Evolutionary conservation across 805 yeast species (phyloP).

Genomic region (Saccharomycopsis fibuligera): DNA sequence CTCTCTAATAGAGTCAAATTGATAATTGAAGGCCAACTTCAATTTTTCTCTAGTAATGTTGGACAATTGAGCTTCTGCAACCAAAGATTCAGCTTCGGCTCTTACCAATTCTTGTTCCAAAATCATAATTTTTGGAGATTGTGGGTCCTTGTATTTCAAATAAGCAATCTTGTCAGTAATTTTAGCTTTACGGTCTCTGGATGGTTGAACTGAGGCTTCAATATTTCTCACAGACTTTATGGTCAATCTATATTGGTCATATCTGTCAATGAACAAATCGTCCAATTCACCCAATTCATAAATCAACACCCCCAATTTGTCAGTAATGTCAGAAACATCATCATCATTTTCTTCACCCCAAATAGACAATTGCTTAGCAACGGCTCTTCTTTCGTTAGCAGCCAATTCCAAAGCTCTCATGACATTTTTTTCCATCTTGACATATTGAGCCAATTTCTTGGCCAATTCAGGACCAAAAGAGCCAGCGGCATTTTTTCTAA

Average conservation of each 20-base stretch:
- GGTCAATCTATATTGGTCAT: conserved; percentile 81
- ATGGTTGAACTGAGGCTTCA: conserved; percentile 83
- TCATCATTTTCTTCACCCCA: conserved; percentile 90
- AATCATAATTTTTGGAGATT: conserved; percentile 69
- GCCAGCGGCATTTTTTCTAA: conserved; percentile 71
- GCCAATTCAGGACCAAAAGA: conserved; percentile 76
- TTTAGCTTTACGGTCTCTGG: conserved; percentile 79
- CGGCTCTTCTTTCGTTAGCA: conserved; percentile 72
- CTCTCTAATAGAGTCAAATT: conserved; percentile 80
- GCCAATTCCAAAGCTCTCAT: conserved; percentile 73
- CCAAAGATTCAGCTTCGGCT: conserved; percentile 87
- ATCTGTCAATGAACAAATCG: conserved; percentile 79
- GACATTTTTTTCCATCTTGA: conserved; percentile 77
- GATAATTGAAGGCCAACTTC: conserved; percentile 77
- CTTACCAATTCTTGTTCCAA: conserved; percentile 86
- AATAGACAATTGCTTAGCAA: conserved; percentile 71
- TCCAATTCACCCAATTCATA: conserved; percentile 83
- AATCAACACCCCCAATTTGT: conserved; percentile 76
- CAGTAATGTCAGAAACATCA: conserved; percentile 80
- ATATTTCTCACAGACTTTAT: conserved; percentile 77
- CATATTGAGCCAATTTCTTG: conserved; percentile 64
- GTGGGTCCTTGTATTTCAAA: conserved; percentile 80
- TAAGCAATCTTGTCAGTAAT: conserved; percentile 81
- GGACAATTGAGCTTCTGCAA: conserved; percentile 87
- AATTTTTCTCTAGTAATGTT: conserved; percentile 84